These are phyloP conservation scores for Scheffersomyces amazonensis DNA, from an alignment of 805 yeast species.

Conservation along the genomic window DNA sequence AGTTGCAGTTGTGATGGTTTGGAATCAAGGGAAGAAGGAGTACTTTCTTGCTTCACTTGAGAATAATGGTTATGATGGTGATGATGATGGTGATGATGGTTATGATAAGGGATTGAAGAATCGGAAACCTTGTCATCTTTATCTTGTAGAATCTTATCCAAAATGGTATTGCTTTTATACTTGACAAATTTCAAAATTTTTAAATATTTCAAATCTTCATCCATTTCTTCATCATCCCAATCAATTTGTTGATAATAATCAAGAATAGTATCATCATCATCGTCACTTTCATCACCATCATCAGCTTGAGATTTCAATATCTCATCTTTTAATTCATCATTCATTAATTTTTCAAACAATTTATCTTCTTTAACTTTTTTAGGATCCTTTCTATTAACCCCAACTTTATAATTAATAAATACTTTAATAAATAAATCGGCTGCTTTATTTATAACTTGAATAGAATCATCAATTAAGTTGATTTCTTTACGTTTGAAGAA, in stretches of 20 bases:
- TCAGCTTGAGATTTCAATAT: constrained; percentile 27
- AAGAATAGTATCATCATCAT: constrained; percentile 15
- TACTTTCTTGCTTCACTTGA: background rate
- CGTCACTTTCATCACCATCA: constrained; percentile 29
- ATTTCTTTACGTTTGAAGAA: constrained; percentile 25
- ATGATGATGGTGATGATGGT: constrained; percentile 1
- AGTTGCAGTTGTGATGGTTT: no score
- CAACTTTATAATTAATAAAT: constrained; percentile 37
- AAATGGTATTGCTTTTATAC: constrained; percentile 26
- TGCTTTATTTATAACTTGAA: constrained; percentile 18
- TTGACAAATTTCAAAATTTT: constrained; percentile 40
- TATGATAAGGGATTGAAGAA: background rate
- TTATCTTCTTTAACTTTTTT: constrained; percentile 30
- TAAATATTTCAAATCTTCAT: constrained; percentile 43
- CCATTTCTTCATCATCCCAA: constrained; percentile 49
- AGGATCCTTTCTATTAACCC: constrained; percentile 13
- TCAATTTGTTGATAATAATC: constrained; percentile 27
- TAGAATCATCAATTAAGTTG: constrained; percentile 13
- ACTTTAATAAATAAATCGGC: constrained; percentile 33
- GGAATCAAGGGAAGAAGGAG: background rate
- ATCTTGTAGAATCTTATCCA: constrained; percentile 3
- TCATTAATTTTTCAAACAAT: constrained; percentile 34
- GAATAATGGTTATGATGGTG: background rate
- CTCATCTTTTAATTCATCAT: constrained; percentile 38
- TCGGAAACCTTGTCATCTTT: background rate